A percentile compares a stretch with the other conserved stretches of the same genome.
phyloP scores from a whole-genome alignment of 2,329 filamentous ascomycete species.

The Fusarium acutatum region DNA sequence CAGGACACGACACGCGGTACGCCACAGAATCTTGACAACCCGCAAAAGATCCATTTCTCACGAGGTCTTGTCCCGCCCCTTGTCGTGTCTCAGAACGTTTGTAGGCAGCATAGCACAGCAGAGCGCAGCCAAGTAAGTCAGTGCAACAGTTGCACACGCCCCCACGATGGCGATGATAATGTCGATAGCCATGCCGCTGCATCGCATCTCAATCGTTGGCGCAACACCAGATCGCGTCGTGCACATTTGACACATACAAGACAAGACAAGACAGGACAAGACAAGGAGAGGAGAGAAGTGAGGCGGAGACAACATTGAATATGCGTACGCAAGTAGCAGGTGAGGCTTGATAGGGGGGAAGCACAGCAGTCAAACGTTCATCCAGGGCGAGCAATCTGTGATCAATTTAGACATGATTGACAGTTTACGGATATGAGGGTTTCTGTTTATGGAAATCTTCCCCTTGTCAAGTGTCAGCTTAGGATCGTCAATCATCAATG shows the following conservation, averaged over 20 bases:
- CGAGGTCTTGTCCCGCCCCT: not conserved
- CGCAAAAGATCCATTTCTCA: not conserved
- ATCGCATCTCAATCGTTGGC: conserved; percentile 30
- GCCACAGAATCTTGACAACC: not conserved
- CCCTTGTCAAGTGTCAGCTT: not conserved
- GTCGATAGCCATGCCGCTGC: conserved; percentile 23
- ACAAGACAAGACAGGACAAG: not conserved
- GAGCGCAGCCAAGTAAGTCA: not conserved
- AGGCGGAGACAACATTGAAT: conserved; percentile 10
- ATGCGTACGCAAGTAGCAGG: not conserved
- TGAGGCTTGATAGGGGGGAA: conserved; percentile 9
- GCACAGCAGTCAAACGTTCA: not conserved
- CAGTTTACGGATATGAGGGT: not conserved
- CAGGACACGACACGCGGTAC: not conserved
- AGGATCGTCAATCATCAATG: conserved; percentile 6
- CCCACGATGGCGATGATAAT: conserved; percentile 12
- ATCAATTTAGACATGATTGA: conserved; percentile 22
- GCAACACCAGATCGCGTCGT: conserved; percentile 26
- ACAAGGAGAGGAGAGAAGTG: not conserved
- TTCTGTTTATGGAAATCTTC: not conserved
- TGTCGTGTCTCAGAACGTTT: conserved; percentile 10
- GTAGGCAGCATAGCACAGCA: not conserved
- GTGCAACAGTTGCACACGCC: conserved; percentile 17
- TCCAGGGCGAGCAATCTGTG: not conserved
- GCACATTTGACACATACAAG: not conserved